Evolutionary conservation across 2,329 filamentous ascomycete species (phyloP).

Genomic region (Purpureocillium takamizusanense): DNA sequence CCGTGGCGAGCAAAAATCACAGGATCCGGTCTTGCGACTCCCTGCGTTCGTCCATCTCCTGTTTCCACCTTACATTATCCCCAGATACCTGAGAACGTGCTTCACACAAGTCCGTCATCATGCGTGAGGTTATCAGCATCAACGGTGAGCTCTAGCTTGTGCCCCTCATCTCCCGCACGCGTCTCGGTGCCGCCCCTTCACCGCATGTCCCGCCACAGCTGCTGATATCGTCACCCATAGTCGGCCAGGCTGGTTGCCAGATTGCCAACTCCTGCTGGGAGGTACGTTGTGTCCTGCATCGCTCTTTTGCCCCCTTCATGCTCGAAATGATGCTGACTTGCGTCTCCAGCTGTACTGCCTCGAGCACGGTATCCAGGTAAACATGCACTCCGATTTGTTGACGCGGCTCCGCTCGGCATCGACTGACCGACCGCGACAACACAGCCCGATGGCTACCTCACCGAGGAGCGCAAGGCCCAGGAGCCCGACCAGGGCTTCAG

Average conservation of each 20-base stretch:
- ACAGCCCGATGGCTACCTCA: conserved; percentile 96
- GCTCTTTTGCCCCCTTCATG: neutral
- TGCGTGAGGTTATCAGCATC: conserved; percentile 99
- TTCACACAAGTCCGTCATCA: conserved; percentile 42
- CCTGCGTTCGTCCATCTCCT: conserved; percentile 12
- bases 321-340: conserved; percentile 13
- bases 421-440: conserved; percentile 2
- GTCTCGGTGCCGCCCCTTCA: conserved; percentile 6
- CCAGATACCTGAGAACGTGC: conserved; percentile 7
- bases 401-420: conserved; percentile 4
- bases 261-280: conserved; percentile 99
- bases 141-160: conserved; percentile 66
- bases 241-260: conserved; percentile 99
- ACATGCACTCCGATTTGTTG: conserved; percentile 19
- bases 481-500: conserved; percentile 97
- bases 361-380: conserved; percentile 97
- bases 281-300: conserved; percentile 51
- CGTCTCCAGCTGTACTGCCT: conserved; percentile 88
- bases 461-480: conserved; percentile 89
- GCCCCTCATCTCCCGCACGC: conserved; percentile 19
- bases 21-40: conserved; percentile 13
- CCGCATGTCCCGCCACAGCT: conserved; percentile 11
- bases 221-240: conserved; percentile 54
- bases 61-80: conserved; percentile 13
- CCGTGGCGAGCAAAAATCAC: conserved; percentile 8